A percentile compares a stretch with the other conserved stretches of the same genome.
Conservation (phyloP, 2,329 filamentous ascomycete species). For the Arthrinium phaeospermum region DNA sequence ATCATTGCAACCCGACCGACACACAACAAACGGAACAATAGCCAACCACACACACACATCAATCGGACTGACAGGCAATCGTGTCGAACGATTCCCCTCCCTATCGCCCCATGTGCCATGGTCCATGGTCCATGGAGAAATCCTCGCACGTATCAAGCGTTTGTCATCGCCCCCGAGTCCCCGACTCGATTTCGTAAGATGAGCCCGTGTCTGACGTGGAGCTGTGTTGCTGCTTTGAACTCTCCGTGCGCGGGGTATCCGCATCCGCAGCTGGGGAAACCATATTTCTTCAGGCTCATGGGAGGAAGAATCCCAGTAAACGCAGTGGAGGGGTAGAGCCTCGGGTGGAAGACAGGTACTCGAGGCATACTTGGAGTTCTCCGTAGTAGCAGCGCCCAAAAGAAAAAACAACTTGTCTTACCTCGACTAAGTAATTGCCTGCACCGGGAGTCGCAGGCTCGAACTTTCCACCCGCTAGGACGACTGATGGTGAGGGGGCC, state of each 20-base stretch:
- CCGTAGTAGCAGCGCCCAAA: neutral
- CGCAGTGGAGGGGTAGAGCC: neutral
- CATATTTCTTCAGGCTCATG: neutral
- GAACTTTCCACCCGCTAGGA: neutral
- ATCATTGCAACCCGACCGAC: constrained; percentile 2
- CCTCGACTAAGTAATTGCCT: neutral
- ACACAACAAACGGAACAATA: neutral
- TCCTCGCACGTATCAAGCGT: neutral
- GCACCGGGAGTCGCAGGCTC: neutral
- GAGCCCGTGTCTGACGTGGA: neutral
- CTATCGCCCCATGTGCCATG: constrained; percentile 7
- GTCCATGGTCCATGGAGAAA: constrained; percentile 12
- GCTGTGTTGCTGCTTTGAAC: neutral
- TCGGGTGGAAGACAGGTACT: neutral
- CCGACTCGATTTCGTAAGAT: neutral
- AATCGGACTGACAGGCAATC: neutral
- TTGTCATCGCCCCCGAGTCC: neutral
- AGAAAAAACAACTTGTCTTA: neutral
- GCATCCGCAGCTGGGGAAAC: constrained; percentile 3
- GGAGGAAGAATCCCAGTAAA: neutral
- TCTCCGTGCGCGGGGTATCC: constrained; percentile 6
- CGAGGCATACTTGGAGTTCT: neutral
- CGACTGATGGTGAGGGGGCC: neutral
- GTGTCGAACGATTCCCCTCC: constrained; percentile 9
- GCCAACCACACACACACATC: constrained; percentile 1